These are phyloP conservation scores for Mercurialis annua DNA, from an alignment of 345 rosid genomes.

Conservation along the genomic window DNA sequence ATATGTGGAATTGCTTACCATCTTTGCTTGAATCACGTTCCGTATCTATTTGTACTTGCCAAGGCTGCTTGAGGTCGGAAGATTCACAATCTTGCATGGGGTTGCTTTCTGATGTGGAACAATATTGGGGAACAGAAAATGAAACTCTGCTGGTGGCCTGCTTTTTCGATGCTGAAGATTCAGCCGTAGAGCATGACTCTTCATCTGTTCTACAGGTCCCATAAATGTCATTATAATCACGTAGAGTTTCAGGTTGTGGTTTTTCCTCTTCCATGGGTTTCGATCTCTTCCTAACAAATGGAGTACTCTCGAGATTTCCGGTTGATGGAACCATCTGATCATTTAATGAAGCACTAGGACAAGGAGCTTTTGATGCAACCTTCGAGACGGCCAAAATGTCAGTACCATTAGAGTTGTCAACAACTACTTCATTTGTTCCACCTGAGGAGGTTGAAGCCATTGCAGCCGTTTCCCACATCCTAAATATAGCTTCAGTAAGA, in stretches of 20 bases:
- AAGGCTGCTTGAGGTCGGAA: constrained; percentile 33
- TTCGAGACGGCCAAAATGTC: constrained; percentile 33
- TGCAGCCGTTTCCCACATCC: constrained; percentile 74
- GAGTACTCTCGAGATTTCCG: constrained; percentile 31
- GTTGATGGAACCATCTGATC: constrained; percentile 76
- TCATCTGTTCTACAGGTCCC: constrained; percentile 38
- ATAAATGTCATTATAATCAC: constrained; percentile 17
- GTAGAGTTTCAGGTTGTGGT: constrained; percentile 9
- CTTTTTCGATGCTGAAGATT: constrained; percentile 57
- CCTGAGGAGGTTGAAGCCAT: constrained; percentile 35
- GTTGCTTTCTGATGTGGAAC: constrained; percentile 46
- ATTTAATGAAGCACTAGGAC: constrained; percentile 51
- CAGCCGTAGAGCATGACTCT: constrained; percentile 69
- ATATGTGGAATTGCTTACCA: constrained; percentile 23
- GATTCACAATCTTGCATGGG: constrained; percentile 42
- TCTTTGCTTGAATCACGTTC: constrained; percentile 34
- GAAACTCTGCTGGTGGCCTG: constrained; percentile 41
- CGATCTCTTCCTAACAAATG: constrained; percentile 48
- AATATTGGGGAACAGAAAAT: constrained; percentile 60
- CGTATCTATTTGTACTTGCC: constrained; percentile 28
- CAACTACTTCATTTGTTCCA: constrained; percentile 54
- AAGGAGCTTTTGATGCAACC: constrained; percentile 33
- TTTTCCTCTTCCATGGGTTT: constrained; percentile 37
- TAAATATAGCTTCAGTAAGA: constrained; percentile 64
- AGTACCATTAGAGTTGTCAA: constrained; percentile 53